These are phyloP conservation scores for Bryum argenteum DNA, from an alignment of 225 moss, liverwort and hornwort genomes.

Conservation along the genomic window DNA sequence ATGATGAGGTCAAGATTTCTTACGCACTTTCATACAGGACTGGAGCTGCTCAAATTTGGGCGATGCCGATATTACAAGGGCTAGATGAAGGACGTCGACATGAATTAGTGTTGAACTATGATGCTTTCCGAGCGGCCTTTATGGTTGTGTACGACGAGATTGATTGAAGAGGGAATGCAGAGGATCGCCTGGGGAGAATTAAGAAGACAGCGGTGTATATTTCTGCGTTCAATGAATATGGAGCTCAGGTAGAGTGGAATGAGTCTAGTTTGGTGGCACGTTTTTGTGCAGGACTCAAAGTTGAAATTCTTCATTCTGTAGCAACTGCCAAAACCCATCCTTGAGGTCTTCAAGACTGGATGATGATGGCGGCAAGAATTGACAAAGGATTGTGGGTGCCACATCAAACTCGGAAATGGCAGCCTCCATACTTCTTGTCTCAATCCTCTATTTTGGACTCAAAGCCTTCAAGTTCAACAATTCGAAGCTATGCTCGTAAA, in stretches of 20 bases:
- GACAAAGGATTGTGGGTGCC: neutral
- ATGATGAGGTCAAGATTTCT: neutral
- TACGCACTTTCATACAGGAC: neutral
- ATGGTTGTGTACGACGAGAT: neutral
- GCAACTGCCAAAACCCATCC: neutral
- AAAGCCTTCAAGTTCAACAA: too few species aligned
- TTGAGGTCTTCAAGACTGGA: neutral
- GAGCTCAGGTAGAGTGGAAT: neutral
- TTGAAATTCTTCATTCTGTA: too few species aligned
- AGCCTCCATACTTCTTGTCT: too few species aligned
- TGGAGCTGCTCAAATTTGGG: neutral
- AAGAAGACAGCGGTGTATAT: neutral
- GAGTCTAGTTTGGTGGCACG: neutral
- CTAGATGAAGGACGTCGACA: neutral
- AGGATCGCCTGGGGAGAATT: neutral
- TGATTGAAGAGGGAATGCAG: rapidly evolving
- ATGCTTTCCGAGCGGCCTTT: too few species aligned
- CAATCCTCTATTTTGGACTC: too few species aligned
- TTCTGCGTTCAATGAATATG: neutral
- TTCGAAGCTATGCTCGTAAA: too few species aligned
- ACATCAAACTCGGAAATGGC: too few species aligned
- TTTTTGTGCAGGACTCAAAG: neutral
- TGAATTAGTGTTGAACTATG: neutral
- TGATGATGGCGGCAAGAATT: neutral
- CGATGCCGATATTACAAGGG: neutral